Evolutionary conservation across 805 yeast species (phyloP), one percentile per base, ranked within the genome.

Genomic region (Debaryomyces maramus): DNA sequence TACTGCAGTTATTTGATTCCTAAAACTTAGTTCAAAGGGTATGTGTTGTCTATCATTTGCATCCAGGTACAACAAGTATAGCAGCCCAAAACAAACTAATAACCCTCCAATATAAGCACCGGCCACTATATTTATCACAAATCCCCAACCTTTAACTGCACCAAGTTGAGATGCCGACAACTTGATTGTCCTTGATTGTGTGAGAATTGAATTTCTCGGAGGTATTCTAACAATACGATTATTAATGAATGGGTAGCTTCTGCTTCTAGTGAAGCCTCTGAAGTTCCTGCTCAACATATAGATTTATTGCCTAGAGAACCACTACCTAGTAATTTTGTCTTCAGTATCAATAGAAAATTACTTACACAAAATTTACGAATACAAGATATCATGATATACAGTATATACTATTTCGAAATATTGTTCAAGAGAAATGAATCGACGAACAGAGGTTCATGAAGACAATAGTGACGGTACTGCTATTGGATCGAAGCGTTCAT

Each of bases 61-160:
- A 49, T 70, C 75, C 16, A 47, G 49, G 46, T 70, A 70, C 15
- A 70, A 30, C 38, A 69, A 56, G 47, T 58, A 67, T 14, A 70
- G 55, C 55, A 67, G 64, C 6, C 72, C 73, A 16, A 55, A 38
- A 36, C 67, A 63, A 4, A 70, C 68, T 4, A 69, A 30, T 19
- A 68, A 52, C 4, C 71, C 71, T 4, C 74, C 75, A 32, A 68
- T 45, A 45, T 70, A 70, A 5, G 70, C 74, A 8, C 73, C 74
- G 11, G 72, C 67, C n/a, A 64, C 32, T 16, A 68, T 57, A 45
- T 68, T 67, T 28, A 67, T 39, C 4, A 61, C 52, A 15, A 58
- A 48, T 20, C 70, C 65, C 53, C 59, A 63, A 14, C 61, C 60
- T 31, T 49, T 50, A 35, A 45, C 46, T 4, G 55, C 51, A 5